Evolutionary conservation across 805 yeast species (phyloP).

Genomic region (Nakazawaea ernobii): DNA sequence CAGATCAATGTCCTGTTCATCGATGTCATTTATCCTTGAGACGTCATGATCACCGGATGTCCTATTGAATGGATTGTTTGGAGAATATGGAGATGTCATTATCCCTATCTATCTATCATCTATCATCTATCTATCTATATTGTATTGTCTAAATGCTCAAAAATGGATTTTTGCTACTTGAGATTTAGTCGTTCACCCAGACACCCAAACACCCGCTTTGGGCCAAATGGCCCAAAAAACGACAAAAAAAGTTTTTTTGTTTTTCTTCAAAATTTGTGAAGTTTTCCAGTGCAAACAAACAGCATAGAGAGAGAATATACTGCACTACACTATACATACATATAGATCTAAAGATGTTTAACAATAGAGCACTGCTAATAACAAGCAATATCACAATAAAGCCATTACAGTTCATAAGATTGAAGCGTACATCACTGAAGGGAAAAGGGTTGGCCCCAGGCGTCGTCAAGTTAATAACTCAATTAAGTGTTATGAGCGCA

Average conservation of each 20-base stretch:
- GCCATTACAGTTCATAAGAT: constrained; percentile 30
- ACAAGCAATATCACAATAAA: neutral
- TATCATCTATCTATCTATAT: neutral
- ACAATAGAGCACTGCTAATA: neutral
- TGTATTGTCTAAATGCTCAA: neutral
- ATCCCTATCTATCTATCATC: neutral
- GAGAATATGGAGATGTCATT: neutral
- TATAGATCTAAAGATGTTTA: neutral
- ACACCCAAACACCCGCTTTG: too few relatives aligned
- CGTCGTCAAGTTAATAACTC: constrained; percentile 25
- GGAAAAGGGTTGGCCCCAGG: constrained; percentile 34
- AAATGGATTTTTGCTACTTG: too few relatives aligned
- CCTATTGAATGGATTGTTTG: neutral
- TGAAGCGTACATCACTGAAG: constrained; percentile 39
- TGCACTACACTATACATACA: neutral
- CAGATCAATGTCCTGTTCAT: constrained; percentile 5
- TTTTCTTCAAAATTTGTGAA: too few relatives aligned
- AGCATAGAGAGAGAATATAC: neutral
- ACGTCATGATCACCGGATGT: neutral
- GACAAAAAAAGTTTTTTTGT: too few relatives aligned
- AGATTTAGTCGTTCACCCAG: too few relatives aligned
- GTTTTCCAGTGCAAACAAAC: neutral
- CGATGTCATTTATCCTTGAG: neutral
- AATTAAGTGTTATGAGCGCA: constrained; percentile 80
- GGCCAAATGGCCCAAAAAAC: too few relatives aligned